A percentile compares a stretch with the other conserved stretches of the same genome.
Evolutionary conservation across 2,329 filamentous ascomycete genomes (phyloP).

Genomic region (Xylaria sp.): DNA sequence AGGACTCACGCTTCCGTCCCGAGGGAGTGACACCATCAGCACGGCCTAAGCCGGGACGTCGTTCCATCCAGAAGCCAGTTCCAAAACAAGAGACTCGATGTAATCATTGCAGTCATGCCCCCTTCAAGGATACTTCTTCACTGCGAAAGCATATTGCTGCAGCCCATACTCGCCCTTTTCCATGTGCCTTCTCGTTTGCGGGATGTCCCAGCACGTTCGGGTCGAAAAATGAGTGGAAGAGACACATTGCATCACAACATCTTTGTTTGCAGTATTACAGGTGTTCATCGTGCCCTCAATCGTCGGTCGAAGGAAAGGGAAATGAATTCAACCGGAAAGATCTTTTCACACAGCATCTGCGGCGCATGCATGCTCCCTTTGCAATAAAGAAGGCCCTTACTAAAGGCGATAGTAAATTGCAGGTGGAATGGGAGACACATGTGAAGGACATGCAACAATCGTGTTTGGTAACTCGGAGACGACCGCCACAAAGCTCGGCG

Average conservation of each 20-base stretch:
- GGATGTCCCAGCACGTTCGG: conserved; percentile 86
- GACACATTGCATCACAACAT: conserved; percentile 92
- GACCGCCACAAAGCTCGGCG: conserved; percentile 76
- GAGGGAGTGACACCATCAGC: conserved; percentile 53
- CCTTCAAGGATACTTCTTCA: conserved; percentile 75
- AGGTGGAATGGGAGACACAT: conserved; percentile 71
- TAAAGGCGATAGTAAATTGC: conserved; percentile 68
- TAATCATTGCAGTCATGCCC: conserved; percentile 69
- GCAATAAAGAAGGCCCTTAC: conserved; percentile 68
- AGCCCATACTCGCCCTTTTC: conserved; percentile 78
- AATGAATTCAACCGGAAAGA: conserved; percentile 92
- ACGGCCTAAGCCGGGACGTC: conserved; percentile 57
- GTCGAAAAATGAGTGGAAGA: conserved; percentile 98
- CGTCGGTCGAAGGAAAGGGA: conserved; percentile 56
- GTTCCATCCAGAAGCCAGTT: conserved; percentile 60
- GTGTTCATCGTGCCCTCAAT: conserved; percentile 69
- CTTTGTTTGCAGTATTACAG: conserved; percentile 75
- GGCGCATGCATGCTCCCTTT: conserved; percentile 88
- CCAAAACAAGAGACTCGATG: conserved; percentile 71
- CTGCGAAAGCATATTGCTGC: conserved; percentile 75
- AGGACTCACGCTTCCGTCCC: conserved; percentile 53
- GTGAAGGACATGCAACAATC: conserved; percentile 77
- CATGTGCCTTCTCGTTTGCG: conserved; percentile 86
- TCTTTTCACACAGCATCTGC: conserved; percentile 92
- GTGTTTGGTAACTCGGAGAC: conserved; percentile 77